These are phyloP conservation scores for Lachancea sp. DNA, from an alignment of 805 yeast species.

Conservation along the genomic window DNA sequence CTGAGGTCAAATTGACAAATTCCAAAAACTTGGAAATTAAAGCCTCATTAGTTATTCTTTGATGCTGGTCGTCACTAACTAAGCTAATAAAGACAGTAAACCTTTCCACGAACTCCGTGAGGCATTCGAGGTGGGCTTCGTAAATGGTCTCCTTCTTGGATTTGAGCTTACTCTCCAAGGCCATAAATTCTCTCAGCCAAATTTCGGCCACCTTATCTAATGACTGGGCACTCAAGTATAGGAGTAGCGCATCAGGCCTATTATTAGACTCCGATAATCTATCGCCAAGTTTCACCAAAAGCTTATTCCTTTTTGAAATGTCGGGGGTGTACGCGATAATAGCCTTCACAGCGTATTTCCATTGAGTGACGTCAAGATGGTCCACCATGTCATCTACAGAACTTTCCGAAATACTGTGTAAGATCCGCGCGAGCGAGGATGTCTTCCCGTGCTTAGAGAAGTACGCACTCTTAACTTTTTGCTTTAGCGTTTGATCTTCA, in stretches of 20 bases:
- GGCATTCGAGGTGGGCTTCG: slow-evolving; percentile 77
- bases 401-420: slow-evolving; percentile 55
- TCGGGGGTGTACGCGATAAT: slow-evolving; percentile 49
- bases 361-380: slow-evolving; percentile 68
- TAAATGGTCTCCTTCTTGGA: slow-evolving; percentile 50
- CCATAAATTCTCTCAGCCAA: slow-evolving; percentile 74
- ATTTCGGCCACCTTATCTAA: slow-evolving; percentile 70
- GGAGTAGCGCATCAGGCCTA: slow-evolving; percentile 68
- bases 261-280: slow-evolving; percentile 50
- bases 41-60: slow-evolving; percentile 28
- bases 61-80: slow-evolving; percentile 15
- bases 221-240: slow-evolving; percentile 76
- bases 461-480: slow-evolving; percentile 65
- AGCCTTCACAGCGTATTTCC: slow-evolving; percentile 77
- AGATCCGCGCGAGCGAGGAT: slow-evolving; percentile 60
- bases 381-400: slow-evolving; percentile 63
- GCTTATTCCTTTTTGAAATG: slow-evolving; percentile 43
- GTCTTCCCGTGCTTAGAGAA: slow-evolving; percentile 48
- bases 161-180: slow-evolving; percentile 38
- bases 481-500: slow-evolving; percentile 48
- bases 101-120: slow-evolving; percentile 78
- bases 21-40: slow-evolving; percentile 58
- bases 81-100: slow-evolving; percentile 51
- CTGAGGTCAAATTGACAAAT: slow-evolving; percentile 71
- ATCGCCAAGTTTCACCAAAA: slow-evolving; percentile 69